Percentiles rank a stretch among this genome's conserved stretches.
These are phyloP conservation scores for Taphrina populina DNA, from an alignment of 1,139 yeast species.

Conservation along the genomic window DNA sequence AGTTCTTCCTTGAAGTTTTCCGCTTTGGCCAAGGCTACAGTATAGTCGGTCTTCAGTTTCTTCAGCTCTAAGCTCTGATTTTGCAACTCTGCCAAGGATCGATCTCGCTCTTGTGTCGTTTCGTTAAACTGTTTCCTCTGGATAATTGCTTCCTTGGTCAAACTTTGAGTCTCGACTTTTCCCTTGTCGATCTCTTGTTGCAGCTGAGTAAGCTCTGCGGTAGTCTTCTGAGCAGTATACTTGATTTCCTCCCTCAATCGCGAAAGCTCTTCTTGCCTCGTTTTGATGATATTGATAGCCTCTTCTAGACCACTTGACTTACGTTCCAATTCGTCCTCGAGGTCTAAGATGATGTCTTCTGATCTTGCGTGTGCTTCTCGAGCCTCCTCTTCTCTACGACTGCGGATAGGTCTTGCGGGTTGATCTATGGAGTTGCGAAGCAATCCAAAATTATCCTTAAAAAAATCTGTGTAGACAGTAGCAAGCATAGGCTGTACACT, in stretches of 20 bases:
- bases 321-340: slow-evolving; percentile 39
- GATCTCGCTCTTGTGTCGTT: slow-evolving; percentile 15
- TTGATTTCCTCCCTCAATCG: slow-evolving; percentile 37
- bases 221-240: slow-evolving; percentile 36
- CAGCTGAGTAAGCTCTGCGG: slow-evolving; percentile 36
- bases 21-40: slow-evolving; percentile 36
- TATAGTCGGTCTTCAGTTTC: slow-evolving; percentile 41
- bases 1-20: slow-evolving; percentile 41
- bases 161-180: slow-evolving; percentile 36
- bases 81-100: slow-evolving; percentile 13
- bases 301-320: slow-evolving; percentile 39
- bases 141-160: slow-evolving; percentile 23
- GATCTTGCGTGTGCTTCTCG: slow-evolving; percentile 40
- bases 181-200: slow-evolving; percentile 36
- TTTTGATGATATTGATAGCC: slow-evolving; percentile 38
- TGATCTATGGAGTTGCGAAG: slow-evolving; percentile 69
- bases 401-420: slow-evolving; percentile 74
- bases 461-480: slow-evolving; percentile 50
- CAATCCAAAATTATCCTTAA: slow-evolving; percentile 69
- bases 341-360: slow-evolving; percentile 45
- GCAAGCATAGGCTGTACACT: slow-evolving; percentile 67
- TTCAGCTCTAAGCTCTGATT: slow-evolving; percentile 39
- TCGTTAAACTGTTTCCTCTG: slow-evolving; percentile 13
- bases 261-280: slow-evolving; percentile 39
- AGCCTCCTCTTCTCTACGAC: slow-evolving; percentile 54